Evolutionary conservation across 2,329 filamentous ascomycete genomes (phyloP), one percentile per base, ranked within the genome.

Genomic region (Aspergillus pseudotamarii): DNA sequence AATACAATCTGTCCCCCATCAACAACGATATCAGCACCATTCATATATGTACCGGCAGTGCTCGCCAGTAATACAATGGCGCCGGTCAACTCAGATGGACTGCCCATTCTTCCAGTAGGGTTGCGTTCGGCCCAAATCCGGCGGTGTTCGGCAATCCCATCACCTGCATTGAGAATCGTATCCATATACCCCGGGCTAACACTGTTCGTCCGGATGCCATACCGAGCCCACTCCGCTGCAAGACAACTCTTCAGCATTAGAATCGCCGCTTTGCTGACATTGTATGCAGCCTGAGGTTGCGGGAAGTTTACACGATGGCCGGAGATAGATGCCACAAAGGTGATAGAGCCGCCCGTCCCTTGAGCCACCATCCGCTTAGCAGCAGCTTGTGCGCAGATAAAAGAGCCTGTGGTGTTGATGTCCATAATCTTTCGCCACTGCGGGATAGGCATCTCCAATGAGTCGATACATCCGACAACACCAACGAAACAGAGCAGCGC

Each of bases 171-270:
- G 55, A 93, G 76, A 14, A 91, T 85, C 0, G 90, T 92, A 70
- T 92, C 90, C 87, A 93, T 92, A 69, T 93, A 93, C 0, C 91
- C 91, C 0, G 91, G 91, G 45, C 84, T 88, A 51, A 94, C 82
- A 21, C 82, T 86, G 69, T 94, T 93, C 6, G 91, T 88, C 3
- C 89, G 78, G 64, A 94, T 91, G 0, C 91, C 91, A 72, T 89
- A 84, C 1, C 81, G 77, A 1, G 88, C 88, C 91, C 90, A 93
- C 75, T 94, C 91, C 0, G 88, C 89, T 0, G 90, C 91, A 19
- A 93, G 77, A 41, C 83, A 88, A 66, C 84, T 86, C 57, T 86
- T 88, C 68, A 93, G 74, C 57, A 86, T 84, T 34, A 90, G 69
- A 1, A 93, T 75, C 0, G 86, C 89, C 0, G 89, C 86, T 75